Percentiles rank a stretch among this genome's conserved stretches.
Conservation (phyloP, 176 grass and related monocot genomes). For the Triticum turgidum region DNA sequence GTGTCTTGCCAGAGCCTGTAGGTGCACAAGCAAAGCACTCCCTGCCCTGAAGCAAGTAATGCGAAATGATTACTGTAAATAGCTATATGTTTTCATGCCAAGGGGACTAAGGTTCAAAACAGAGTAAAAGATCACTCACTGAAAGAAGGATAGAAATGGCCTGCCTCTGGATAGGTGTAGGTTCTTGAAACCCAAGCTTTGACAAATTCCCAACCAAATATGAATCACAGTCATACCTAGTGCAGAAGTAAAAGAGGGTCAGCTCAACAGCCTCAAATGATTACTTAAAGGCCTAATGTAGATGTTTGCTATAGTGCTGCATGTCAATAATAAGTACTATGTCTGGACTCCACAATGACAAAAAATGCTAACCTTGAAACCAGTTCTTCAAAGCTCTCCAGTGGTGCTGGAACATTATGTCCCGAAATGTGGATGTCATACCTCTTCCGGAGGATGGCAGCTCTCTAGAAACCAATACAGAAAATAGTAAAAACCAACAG, state of each 20-base stretch:
- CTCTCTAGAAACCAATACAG: slow-evolving; percentile 42
- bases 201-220: slow-evolving; percentile 65
- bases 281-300: background rate
- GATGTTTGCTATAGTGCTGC: background rate
- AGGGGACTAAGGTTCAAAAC: background rate
- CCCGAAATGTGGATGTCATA: slow-evolving; percentile 84
- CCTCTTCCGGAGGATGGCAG: slow-evolving; percentile 69
- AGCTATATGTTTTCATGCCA: background rate
- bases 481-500: background rate
- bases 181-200: slow-evolving; percentile 75
- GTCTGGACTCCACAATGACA: background rate
- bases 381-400: slow-evolving; percentile 77
- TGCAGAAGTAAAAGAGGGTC: slow-evolving; percentile 20
- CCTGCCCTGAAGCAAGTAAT: slow-evolving; percentile 58
- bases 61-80: background rate
- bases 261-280: background rate
- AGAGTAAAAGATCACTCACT: slow-evolving; percentile 42
- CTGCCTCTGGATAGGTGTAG: slow-evolving; percentile 97
- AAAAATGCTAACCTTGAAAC: slow-evolving; percentile 61
- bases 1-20: slow-evolving; percentile 97
- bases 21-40: slow-evolving; percentile 98
- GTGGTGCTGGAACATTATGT: slow-evolving; percentile 69
- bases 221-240: slow-evolving; percentile 76
- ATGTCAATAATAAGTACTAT: slow-evolving; percentile 1
- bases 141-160: slow-evolving; percentile 87